A percentile compares a stretch with the other conserved stretches of the same genome.
Conservation (phyloP, 345 rosid species). For the Rhizophora mangle region DNA sequence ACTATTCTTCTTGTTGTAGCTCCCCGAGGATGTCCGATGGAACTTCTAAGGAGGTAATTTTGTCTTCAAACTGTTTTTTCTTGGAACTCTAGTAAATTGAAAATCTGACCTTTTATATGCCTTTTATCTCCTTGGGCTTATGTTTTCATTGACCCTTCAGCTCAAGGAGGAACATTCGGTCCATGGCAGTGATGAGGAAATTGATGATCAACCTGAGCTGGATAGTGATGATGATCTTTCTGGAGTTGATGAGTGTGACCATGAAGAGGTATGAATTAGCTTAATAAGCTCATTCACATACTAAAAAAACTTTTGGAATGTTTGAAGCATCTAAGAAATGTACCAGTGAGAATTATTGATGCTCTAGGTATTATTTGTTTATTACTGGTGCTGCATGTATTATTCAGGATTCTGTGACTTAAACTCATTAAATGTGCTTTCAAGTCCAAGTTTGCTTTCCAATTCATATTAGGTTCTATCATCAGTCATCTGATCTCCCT, state of each 20-base stretch:
- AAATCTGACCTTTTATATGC: neutral
- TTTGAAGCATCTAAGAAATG: neutral
- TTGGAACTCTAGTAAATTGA: neutral
- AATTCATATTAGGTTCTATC: neutral
- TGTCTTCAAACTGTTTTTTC: neutral
- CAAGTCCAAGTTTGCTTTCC: neutral
- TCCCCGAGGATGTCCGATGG: constrained; percentile 90
- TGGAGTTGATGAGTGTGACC: constrained; percentile 56
- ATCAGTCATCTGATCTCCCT: neutral
- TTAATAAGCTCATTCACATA: neutral
- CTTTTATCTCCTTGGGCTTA: constrained; percentile 1
- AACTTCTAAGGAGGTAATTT: constrained; percentile 78
- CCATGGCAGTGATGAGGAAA: constrained; percentile 96
- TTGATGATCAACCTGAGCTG: constrained; percentile 70
- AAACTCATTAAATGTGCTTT: neutral
- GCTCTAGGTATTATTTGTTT: too few species aligned
- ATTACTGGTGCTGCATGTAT: too few species aligned
- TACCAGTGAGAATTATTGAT: too few species aligned
- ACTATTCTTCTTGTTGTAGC: constrained; percentile 92
- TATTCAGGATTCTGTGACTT: too few species aligned
- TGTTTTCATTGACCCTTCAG: constrained; percentile 33
- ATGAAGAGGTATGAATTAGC: constrained; percentile 60
- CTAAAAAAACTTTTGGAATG: neutral
- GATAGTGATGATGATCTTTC: constrained; percentile 90
- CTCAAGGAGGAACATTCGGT: constrained; percentile 90